Percentiles rank a stretch among this genome's conserved stretches.
Evolutionary conservation across 768 basidiomycete species (phyloP).

Genomic region (Lentinula aciculospora): DNA sequence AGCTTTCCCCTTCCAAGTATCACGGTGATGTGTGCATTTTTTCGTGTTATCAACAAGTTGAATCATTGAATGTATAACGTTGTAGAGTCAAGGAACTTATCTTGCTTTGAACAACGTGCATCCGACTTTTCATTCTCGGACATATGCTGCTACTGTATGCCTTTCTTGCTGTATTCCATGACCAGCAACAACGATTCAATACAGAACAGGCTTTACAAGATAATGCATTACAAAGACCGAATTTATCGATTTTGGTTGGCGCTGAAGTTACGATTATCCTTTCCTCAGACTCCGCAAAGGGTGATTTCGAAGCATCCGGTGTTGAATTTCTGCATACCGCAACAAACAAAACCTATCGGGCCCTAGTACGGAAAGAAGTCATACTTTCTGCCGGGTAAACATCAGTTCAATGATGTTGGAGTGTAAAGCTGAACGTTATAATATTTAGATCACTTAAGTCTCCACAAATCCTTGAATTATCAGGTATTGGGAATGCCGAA

Average conservation of each 20-base stretch:
- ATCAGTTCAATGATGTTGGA: not conserved
- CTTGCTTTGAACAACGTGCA: constrained; percentile 10
- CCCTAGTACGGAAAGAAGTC: constrained; percentile 43
- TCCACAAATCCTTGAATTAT: constrained; percentile 51
- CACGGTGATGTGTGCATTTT: not conserved
- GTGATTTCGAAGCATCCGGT: constrained; percentile 32
- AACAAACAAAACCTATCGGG: constrained; percentile 19
- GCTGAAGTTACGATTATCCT: not conserved
- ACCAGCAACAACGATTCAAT: not conserved
- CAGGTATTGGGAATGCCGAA: constrained; percentile 44
- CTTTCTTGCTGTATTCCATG: not conserved
- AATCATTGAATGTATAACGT: too few relatives aligned
- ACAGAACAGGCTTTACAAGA: not conserved
- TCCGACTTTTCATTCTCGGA: constrained; percentile 20
- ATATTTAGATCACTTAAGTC: constrained; percentile 32
- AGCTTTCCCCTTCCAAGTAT: not conserved
- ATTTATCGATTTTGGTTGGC: constrained; percentile 17
- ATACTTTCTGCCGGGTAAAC: constrained; percentile 38
- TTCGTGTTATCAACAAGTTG: not conserved
- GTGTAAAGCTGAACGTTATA: not conserved
- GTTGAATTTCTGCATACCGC: constrained; percentile 36
- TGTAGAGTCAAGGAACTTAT: not conserved
- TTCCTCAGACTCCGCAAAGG: not conserved
- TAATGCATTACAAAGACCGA: constrained; percentile 10
- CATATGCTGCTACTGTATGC: constrained; percentile 24